Base-by-base conservation (phyloP, 192 early-diverging fungal species). In the Phlyctochytrium bullatum region DNA sequence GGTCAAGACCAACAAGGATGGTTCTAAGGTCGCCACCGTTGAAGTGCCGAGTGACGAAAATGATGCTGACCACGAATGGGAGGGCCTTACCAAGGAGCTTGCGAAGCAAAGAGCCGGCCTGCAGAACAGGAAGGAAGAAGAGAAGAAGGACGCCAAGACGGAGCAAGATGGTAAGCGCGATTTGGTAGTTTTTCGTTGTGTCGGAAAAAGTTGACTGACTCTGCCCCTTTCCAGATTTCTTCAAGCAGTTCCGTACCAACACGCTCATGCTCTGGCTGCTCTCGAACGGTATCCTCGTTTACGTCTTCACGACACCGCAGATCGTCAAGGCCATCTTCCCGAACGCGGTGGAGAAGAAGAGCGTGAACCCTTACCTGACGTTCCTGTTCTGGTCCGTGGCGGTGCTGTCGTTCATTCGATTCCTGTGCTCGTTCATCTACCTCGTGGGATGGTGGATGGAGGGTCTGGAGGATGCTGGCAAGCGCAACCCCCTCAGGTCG, bases 41-140 rank as follows among this genome's bases (percentile, higher is more conserved):
- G 75, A 86, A 23, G 75, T 94, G 2, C 89, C 93, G 1, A 73
- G 78, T 17, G 86, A 84, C 27, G 76, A 86, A 50, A 83, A 88
- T 10, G 92, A 95, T 72, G 73, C 88, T 23, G 87, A 92, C 76
- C 83, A 79, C 4, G 77, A 80, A 12, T 69, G 35, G 17, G 33
- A 31, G 54, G 60, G 47, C 64, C 83, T 86, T 54, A 76, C 83
- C 62, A 61, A 76, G 52, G 85, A 87, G 50, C 77, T 95, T 65
- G 76, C 75, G 67, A 63, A 75, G 40, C 74, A 71, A 28, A 27
- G 59, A 27, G 66, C 57, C 4, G 69, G 51, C 51, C 30, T 68
- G 12, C 51, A 67, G 25, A 62, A 59, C 36, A 75, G 80, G 16
- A 89, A 88, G 69, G 86, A 86, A 51, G 89, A 90, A 23, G 25